phyloP scores from a whole-genome alignment of 2,329 filamentous ascomycete species.

The Sporothrix inflata region DNA sequence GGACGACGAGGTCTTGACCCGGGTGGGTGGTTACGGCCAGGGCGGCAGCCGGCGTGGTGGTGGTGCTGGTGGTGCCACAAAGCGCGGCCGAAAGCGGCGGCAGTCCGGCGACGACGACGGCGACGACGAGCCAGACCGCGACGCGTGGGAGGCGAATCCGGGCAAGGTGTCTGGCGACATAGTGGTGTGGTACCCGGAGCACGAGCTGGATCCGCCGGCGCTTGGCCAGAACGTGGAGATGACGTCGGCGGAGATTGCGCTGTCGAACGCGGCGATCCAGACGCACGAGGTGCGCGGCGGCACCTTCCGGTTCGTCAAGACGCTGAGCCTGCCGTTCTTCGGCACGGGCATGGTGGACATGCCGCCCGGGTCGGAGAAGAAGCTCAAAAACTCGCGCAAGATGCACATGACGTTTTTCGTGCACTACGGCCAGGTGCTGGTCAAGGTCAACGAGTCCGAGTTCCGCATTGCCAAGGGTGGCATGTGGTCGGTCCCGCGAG shows the following conservation, averaged over 20 bases:
- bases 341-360: conserved; percentile 89
- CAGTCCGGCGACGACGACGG: conserved; percentile 43
- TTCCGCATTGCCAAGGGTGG: conserved; percentile 88
- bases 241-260: conserved; percentile 59
- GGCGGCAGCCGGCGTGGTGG: conserved; percentile 23
- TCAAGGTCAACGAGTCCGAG: conserved; percentile 72
- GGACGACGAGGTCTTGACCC: conserved; percentile 58
- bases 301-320: conserved; percentile 86
- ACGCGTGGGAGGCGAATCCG: conserved; percentile 72
- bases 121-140: conserved; percentile 54
- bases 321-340: conserved; percentile 81
- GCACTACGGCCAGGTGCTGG: conserved; percentile 77
- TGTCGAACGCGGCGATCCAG: conserved; percentile 59
- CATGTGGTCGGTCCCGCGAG: conserved; percentile 92
- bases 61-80: conserved; percentile 36
- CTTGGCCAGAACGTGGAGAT: conserved; percentile 60
- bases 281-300: conserved; percentile 64
- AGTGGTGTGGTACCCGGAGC: conserved; percentile 63
- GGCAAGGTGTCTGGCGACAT: conserved; percentile 68
- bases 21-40: conserved; percentile 40
- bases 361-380: conserved; percentile 80
- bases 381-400: conserved; percentile 86
- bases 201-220: conserved; percentile 57
- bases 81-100: conserved; percentile 25
- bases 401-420: conserved; percentile 99